Percentiles rank a stretch among this genome's conserved stretches.
Evolutionary conservation across 768 basidiomycete species (phyloP).

Genomic region (Boletus coccyginus): DNA sequence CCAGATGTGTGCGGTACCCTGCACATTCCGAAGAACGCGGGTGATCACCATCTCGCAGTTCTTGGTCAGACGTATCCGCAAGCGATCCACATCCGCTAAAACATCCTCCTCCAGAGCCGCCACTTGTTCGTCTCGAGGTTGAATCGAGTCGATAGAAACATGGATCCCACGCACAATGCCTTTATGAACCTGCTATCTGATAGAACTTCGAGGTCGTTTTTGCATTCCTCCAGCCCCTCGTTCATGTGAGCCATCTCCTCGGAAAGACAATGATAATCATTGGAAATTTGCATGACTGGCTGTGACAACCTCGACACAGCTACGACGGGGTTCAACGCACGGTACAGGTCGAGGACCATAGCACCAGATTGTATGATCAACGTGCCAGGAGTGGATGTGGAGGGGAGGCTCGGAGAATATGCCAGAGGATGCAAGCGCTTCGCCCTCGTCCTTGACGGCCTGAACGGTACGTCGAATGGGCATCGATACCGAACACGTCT

Average conservation of each 20-base stretch:
- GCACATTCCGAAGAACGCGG: conserved; percentile 60
- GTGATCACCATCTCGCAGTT: conserved; percentile 70
- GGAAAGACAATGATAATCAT: conserved; percentile 73
- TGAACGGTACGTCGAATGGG: conserved; percentile 52
- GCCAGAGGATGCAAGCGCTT: conserved; percentile 55
- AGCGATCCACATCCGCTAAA: conserved; percentile 57
- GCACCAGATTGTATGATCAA: conserved; percentile 60
- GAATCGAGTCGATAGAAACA: not conserved
- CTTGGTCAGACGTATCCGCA: conserved; percentile 63
- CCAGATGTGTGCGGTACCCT: conserved; percentile 59
- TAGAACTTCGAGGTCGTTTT: conserved; percentile 48
- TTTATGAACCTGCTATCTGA: conserved; percentile 65
- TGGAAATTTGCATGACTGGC: conserved; percentile 74
- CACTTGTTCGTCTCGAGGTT: conserved; percentile 23
- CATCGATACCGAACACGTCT: conserved; percentile 56
- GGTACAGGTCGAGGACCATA: conserved; percentile 72
- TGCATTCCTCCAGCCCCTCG: conserved; percentile 49
- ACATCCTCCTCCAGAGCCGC: conserved; percentile 38
- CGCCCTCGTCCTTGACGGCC: conserved; percentile 63
- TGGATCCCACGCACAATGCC: conserved; percentile 52
- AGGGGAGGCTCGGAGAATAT: conserved; percentile 40
- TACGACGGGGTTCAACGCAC: conserved; percentile 72
- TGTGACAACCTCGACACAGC: conserved; percentile 47
- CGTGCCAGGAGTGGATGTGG: conserved; percentile 43
- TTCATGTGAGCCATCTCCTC: conserved; percentile 40